Conservation (phyloP, 164 flowering plant species). For the Macadamia integrifolia region DNA sequence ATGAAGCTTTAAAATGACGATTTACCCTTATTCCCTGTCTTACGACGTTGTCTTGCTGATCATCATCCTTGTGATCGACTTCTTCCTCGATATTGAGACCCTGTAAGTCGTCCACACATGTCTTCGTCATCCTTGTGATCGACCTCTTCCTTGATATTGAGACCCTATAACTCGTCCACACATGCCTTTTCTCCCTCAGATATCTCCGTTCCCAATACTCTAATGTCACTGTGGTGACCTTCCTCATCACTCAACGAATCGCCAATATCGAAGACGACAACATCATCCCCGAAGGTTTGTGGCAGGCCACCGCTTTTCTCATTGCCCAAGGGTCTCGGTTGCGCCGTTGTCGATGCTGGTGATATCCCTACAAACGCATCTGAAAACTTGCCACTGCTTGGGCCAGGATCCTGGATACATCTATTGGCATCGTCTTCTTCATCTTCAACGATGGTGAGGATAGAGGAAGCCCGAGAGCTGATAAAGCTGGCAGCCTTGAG, state of each 20-base stretch:
- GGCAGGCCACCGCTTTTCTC: too few relatives aligned
- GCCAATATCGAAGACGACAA: too few relatives aligned
- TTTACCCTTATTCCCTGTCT: too few relatives aligned
- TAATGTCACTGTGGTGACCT: slow-evolving; percentile 7
- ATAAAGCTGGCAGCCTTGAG: slow-evolving; percentile 70
- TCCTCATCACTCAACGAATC: too few relatives aligned
- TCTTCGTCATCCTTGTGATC: background rate
- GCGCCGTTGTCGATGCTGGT: slow-evolving; percentile 10
- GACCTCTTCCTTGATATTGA: slow-evolving; percentile 20
- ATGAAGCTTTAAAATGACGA: too few relatives aligned
- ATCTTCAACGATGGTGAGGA: slow-evolving; percentile 23
- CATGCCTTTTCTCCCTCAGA: slow-evolving; percentile 18
- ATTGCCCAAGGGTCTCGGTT: too few relatives aligned
- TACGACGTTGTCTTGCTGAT: too few relatives aligned
- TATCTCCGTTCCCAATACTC: slow-evolving; percentile 7
- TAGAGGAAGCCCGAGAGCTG: slow-evolving; percentile 34
- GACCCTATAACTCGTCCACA: slow-evolving; percentile 35
- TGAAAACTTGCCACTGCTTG: slow-evolving; percentile 13
- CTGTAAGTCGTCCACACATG: too few relatives aligned
- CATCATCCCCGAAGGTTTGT: too few relatives aligned
- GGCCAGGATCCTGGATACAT: slow-evolving; percentile 39
- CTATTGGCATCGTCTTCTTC: slow-evolving; percentile 2
- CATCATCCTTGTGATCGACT: too few relatives aligned
- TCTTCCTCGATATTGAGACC: too few relatives aligned
- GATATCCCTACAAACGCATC: slow-evolving; percentile 33